Evolutionary conservation across 2,329 filamentous ascomycete genomes (phyloP), one percentile per base, ranked within the genome.

Genomic region (Claviceps monticola): DNA sequence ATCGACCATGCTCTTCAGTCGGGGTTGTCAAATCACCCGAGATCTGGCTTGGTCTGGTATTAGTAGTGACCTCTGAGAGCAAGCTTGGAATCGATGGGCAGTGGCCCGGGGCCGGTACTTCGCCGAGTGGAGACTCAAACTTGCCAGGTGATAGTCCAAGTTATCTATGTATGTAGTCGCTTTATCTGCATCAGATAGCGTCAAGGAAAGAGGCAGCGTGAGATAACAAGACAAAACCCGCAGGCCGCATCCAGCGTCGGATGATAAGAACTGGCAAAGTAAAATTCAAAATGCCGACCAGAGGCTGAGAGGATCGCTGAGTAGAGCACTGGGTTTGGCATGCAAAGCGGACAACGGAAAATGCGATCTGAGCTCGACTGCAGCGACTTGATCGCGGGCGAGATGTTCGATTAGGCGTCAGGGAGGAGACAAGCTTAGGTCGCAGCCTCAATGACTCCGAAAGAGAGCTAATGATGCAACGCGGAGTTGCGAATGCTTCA

Each of bases 391-490:
- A 5, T 19, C 36, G 6, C 8, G 29, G 14, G 23, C 14, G n/a
- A 44, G 39, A 17, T 14, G 19, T 39, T 17, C 29, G 38, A 42
- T 19, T 3, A 11, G 44, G 29, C 13, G n/a, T 38, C 17, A 34
- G 16, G 13, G 34, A 44, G 17, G 36, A 17, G 8, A 16, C 19
- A 39, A 41, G 8, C 19, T 11, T 17, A 16, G 29, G 21, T 14
- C 17, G 45, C 39, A n/a, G 17, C 43, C 7, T 45, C 17, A 26
- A 38, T 17, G 39, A 50, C 48, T 45, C 39, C 21, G 44, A 45
- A 45, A 41, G 38, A 43, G 51, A 47, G 48, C 36, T 47, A 39
- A 45, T 48, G 48, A 51, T 50, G 42, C 23, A 46, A 48, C 29
- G 29, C 29, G 29, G 29, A 34, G 29, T 34, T 48, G 46, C 51